Conservation (phyloP, 805 yeast species). For the Jamesozyma lodderae region DNA sequence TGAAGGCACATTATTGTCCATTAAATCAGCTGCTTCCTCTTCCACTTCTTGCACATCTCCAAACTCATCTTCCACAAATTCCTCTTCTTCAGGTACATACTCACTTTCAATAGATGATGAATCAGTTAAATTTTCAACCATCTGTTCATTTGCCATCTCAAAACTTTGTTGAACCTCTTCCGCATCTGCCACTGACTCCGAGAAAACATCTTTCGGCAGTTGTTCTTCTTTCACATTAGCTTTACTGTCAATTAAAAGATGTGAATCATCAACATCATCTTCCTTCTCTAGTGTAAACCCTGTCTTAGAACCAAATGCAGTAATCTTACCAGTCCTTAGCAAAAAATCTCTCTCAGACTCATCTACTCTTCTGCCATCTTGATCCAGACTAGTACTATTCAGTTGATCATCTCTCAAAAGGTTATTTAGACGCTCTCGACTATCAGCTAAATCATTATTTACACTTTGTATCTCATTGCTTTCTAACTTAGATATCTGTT, state of each 20-base stretch:
- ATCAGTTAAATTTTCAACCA: slow-evolving; percentile 15
- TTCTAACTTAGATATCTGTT: slow-evolving; percentile 45
- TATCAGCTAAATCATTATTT: slow-evolving; percentile 56
- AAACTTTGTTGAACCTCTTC: neutral
- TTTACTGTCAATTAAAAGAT: neutral
- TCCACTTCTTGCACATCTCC: slow-evolving; percentile 9
- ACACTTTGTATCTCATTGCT: slow-evolving; percentile 44
- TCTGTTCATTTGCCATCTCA: slow-evolving; percentile 16
- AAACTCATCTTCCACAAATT: slow-evolving; percentile 5
- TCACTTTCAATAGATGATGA: slow-evolving; percentile 17
- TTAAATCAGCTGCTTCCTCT: slow-evolving; percentile 77
- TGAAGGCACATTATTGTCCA: neutral
- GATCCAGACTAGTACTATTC: slow-evolving; percentile 11
- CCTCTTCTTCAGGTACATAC: slow-evolving; percentile 17
- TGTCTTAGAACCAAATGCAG: slow-evolving; percentile 76
- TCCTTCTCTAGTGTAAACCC: slow-evolving; percentile 36
- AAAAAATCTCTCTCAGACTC: slow-evolving; percentile 75
- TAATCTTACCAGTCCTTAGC: slow-evolving; percentile 82
- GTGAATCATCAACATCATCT: neutral
- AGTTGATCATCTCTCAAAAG: slow-evolving; percentile 11
- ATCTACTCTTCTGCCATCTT: slow-evolving; percentile 43
- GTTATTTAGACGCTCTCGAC: slow-evolving; percentile 37
- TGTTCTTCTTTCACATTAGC: slow-evolving; percentile 8
- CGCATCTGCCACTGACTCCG: too few relatives aligned
- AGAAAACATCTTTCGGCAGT: neutral